phyloP scores from a whole-genome alignment of 2,329 filamentous ascomycete genomes.

The Fusarium sp. region DNA sequence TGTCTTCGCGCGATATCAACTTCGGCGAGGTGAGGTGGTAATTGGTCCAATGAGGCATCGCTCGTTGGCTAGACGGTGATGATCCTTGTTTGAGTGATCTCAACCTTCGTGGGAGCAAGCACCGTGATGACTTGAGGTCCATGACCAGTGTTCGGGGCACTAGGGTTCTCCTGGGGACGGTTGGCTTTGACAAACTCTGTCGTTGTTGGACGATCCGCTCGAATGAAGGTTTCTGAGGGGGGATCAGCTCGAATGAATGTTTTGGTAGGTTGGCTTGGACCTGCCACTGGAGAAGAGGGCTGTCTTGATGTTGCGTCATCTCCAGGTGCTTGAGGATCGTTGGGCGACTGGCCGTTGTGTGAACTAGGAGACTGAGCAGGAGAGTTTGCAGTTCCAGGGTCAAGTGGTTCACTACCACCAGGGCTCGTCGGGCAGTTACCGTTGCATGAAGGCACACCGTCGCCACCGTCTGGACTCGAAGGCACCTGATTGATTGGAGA shows the following conservation, averaged over 20 bases:
- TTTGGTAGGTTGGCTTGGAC: neutral
- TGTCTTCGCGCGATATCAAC: slow-evolving; percentile 4
- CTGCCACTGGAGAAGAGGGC: neutral
- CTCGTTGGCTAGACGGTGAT: slow-evolving; percentile 29
- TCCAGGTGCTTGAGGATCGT: neutral
- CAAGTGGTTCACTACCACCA: neutral
- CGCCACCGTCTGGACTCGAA: neutral
- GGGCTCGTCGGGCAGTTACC: slow-evolving; percentile 13
- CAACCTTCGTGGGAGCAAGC: slow-evolving; percentile 34
- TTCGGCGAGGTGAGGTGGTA: neutral
- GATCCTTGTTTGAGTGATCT: slow-evolving; percentile 31
- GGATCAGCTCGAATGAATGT: neutral
- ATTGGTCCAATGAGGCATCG: slow-evolving; percentile 14
- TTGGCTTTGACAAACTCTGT: neutral
- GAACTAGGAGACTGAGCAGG: neutral
- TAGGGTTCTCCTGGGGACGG: neutral
- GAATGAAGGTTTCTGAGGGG: neutral
- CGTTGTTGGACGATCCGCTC: neutral
- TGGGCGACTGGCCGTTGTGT: neutral
- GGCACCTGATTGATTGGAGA: neutral
- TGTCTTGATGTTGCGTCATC: slow-evolving; percentile 1
- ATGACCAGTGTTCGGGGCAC: neutral
- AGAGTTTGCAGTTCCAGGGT: neutral
- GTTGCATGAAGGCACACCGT: neutral
- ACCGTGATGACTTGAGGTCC: slow-evolving; percentile 38